Conservation (phyloP, 139 green algal genomes). For the Desmodesmus armatus region DNA sequence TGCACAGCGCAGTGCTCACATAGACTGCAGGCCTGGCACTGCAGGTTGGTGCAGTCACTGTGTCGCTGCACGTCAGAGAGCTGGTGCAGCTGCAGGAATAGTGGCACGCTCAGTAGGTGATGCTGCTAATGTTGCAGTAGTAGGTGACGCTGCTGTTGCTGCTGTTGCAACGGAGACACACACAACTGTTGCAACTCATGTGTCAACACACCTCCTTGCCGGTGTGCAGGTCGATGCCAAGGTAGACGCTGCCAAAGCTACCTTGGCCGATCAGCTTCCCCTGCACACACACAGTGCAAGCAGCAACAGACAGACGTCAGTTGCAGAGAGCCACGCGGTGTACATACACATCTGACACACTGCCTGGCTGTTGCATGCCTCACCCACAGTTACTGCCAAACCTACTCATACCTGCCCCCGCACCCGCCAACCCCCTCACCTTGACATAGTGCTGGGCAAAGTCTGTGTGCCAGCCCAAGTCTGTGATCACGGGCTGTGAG, state of each 20-base stretch:
- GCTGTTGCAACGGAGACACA: background rate
- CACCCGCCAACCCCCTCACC: background rate
- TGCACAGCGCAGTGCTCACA: background rate
- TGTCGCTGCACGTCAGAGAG: background rate
- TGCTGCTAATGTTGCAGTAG: background rate
- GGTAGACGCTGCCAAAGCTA: slow-evolving; percentile 59
- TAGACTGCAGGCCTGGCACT: background rate
- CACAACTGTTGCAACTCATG: background rate
- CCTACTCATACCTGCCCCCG: too few species aligned
- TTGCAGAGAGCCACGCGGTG: too few species aligned
- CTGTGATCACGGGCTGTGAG: background rate
- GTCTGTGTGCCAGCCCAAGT: slow-evolving; percentile 42
- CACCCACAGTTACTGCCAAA: too few species aligned
- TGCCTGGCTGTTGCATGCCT: too few species aligned
- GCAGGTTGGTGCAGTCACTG: background rate
- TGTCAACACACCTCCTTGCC: slow-evolving; percentile 46
- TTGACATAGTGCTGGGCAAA: slow-evolving; percentile 49
- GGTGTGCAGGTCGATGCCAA: slow-evolving; percentile 50
- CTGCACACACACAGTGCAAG: background rate
- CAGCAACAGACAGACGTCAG: too few species aligned
- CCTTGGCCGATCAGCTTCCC: slow-evolving; percentile 61
- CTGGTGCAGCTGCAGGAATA: background rate
- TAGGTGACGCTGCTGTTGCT: background rate
- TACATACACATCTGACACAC: too few species aligned
- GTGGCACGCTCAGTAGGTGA: background rate